phyloP scores from a whole-genome alignment of 805 yeast genomes.

The Teunomyces stri region DNA sequence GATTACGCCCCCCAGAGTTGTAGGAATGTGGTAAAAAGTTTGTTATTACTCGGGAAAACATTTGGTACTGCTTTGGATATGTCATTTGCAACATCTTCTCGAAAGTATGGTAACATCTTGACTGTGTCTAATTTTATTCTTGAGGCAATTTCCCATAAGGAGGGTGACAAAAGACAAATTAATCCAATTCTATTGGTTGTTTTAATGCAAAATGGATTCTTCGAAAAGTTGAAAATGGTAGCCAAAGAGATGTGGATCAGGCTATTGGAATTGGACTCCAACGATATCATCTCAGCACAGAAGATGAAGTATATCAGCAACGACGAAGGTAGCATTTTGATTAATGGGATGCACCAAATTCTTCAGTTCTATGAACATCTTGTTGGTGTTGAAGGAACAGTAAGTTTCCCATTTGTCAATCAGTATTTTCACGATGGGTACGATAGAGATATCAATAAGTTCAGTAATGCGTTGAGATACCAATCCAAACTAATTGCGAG shows the following conservation, averaged over 20 bases:
- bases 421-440: not conserved
- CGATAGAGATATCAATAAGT: not conserved
- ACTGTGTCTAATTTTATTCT: constrained; percentile 34
- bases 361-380: constrained; percentile 46
- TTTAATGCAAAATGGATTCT: constrained; percentile 54
- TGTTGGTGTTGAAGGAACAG: constrained; percentile 29
- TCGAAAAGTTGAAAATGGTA: constrained; percentile 27
- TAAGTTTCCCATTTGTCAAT: not conserved
- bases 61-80: constrained; percentile 25
- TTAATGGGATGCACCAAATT: constrained; percentile 41
- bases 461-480: not conserved
- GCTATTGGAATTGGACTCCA: constrained; percentile 14
- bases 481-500: not conserved
- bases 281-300: constrained; percentile 18
- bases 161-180: constrained; percentile 21
- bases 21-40: constrained; percentile 39
- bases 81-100: constrained; percentile 14
- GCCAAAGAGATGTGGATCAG: constrained; percentile 22
- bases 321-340: constrained; percentile 34
- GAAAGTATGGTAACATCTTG: constrained; percentile 27
- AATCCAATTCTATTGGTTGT: constrained; percentile 44
- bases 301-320: constrained; percentile 35
- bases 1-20: constrained; percentile 22
- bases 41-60: constrained; percentile 23
- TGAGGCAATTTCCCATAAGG: constrained; percentile 25